A percentile compares a stretch with the other conserved stretches of the same genome.
phyloP scores from a whole-genome alignment of 2,329 filamentous ascomycete species.

The Chalaropsis ovoidea region DNA sequence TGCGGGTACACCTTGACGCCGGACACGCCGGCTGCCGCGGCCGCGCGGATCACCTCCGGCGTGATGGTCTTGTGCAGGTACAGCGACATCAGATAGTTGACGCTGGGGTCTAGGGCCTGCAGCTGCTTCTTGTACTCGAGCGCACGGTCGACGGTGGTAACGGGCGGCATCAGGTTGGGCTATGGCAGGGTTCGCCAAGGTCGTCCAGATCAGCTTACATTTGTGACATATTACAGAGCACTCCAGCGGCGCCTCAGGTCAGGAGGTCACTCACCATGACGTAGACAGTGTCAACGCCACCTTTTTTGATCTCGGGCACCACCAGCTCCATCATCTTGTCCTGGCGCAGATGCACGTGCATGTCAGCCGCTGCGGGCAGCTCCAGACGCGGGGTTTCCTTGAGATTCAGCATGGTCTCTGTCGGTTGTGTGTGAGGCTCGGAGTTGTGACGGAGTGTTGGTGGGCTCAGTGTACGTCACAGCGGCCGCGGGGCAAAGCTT shows the following conservation, averaged over 20 bases:
- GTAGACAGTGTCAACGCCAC: conserved; percentile 55
- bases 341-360: conserved; percentile 63
- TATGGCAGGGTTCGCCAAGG: neutral
- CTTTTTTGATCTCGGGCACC: conserved; percentile 43
- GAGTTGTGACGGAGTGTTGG: no score
- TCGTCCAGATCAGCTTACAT: conserved; percentile 19
- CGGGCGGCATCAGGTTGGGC: conserved; percentile 38
- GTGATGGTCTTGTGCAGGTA: conserved; percentile 55
- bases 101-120: conserved; percentile 48
- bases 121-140: conserved; percentile 56
- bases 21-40: conserved; percentile 58
- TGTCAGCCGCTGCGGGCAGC: conserved; percentile 55
- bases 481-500: neutral
- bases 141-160: conserved; percentile 49
- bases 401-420: conserved; percentile 31
- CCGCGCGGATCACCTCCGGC: conserved; percentile 59
- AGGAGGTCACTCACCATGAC: conserved; percentile 30
- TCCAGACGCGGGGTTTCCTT: conserved; percentile 36
- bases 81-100: conserved; percentile 65
- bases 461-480: neutral
- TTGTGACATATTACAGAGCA: neutral
- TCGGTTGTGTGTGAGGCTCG: neutral
- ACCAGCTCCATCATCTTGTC: conserved; percentile 53
- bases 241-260: no score
- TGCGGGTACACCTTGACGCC: conserved; percentile 64